Evolutionary conservation across 768 basidiomycete genomes (phyloP).

Genomic region (Termitomyces heimii): DNA sequence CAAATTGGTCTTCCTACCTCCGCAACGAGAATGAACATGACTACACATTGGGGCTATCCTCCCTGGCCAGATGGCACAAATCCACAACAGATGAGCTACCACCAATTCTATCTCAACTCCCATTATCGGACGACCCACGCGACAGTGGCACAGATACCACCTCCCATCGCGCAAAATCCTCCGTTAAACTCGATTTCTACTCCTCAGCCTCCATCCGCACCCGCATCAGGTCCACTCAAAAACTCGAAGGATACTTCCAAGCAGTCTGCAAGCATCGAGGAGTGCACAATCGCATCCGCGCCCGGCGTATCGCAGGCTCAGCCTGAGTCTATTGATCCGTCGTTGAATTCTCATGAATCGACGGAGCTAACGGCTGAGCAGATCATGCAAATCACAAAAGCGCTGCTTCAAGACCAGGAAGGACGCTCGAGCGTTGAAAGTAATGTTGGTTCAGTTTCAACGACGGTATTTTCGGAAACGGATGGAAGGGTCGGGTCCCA

Average conservation of each 20-base stretch:
- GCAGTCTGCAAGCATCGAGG: neutral
- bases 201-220: neutral
- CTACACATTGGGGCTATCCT: conserved; percentile 33
- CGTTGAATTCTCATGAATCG: conserved; percentile 17
- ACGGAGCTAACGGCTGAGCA: conserved; percentile 19
- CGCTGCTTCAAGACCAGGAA: conserved; percentile 26
- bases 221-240: conserved; percentile 4
- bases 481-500: neutral
- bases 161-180: conserved; percentile 1
- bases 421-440: conserved; percentile 22
- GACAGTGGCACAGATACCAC: conserved; percentile 15
- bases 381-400: conserved; percentile 23
- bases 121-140: conserved; percentile 32
- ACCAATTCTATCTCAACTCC: conserved; percentile 31
- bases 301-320: neutral
- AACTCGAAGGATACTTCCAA: neutral
- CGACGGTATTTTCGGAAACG: conserved; percentile 7
- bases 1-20: conserved; percentile 49
- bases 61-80: conserved; percentile 30
- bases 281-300: neutral
- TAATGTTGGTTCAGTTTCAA: conserved; percentile 7
- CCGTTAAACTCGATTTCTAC: conserved; percentile 2
- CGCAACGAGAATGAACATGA: conserved; percentile 37
- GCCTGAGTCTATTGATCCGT: conserved; percentile 18
- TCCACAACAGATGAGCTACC: conserved; percentile 30